Conservation (phyloP, 495 filamentous ascomycete genomes). For the Xylaria venustula region DNA sequence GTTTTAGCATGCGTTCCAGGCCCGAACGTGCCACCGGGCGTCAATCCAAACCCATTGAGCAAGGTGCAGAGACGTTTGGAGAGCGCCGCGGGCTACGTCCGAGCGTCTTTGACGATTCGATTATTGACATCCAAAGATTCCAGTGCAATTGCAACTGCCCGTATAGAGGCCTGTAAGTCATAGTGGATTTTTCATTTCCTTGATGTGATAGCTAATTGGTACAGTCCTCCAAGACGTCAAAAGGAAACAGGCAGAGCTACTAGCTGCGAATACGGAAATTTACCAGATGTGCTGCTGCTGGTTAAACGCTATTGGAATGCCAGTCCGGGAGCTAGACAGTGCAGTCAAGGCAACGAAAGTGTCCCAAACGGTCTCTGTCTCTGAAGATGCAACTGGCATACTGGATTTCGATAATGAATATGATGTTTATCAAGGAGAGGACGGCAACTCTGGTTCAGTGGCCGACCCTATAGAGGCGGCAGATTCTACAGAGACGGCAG, state of each 20-base stretch:
- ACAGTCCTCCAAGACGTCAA: constrained; percentile 22
- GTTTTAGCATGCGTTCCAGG: constrained; percentile 10
- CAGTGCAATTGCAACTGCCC: not conserved
- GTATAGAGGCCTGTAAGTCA: constrained; percentile 16
- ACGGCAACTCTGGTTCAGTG: not conserved
- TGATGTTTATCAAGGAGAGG: not conserved
- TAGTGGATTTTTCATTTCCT: not conserved
- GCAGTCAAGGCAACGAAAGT: not conserved
- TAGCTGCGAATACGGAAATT: constrained; percentile 12
- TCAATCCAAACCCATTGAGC: constrained; percentile 16
- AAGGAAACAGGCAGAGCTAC: constrained; percentile 12
- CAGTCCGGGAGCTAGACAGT: not conserved
- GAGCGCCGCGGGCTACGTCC: constrained; percentile 13
- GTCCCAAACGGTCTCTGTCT: not conserved
- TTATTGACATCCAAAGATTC: not conserved
- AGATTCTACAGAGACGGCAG: not conserved
- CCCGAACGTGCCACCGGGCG: constrained; percentile 18
- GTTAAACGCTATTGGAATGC: constrained; percentile 17
- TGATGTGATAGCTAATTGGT: not conserved
- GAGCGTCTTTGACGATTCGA: constrained; percentile 9
- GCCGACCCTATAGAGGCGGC: not conserved
- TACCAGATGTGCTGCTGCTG: constrained; percentile 10
- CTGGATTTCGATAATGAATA: not conserved
- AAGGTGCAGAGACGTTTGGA: constrained; percentile 12
- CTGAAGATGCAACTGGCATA: not conserved